These are phyloP conservation scores for Coniferiporia sulphurascens DNA, from an alignment of 1,284 basidiomycete genomes.

Conservation along the genomic window DNA sequence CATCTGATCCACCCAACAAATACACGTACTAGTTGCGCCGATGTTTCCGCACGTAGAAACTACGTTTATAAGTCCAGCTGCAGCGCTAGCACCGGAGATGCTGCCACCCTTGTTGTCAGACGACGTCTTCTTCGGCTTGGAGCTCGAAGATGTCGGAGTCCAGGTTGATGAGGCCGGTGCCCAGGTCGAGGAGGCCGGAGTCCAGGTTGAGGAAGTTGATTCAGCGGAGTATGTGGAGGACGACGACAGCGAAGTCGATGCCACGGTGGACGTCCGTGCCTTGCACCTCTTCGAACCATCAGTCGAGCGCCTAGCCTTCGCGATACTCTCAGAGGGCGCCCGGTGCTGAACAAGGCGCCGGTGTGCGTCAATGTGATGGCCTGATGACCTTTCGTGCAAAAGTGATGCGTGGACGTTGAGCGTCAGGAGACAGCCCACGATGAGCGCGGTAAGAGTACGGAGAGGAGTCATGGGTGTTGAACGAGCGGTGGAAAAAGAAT, in stretches of 20 bases:
- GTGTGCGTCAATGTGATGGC: conserved; percentile 1
- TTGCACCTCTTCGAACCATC: conserved; percentile 8
- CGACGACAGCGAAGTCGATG: background rate
- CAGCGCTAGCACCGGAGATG: conserved; percentile 3
- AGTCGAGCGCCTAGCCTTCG: background rate
- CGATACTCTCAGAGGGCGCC: background rate
- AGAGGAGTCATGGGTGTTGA: conserved; percentile 7
- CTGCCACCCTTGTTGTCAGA: background rate
- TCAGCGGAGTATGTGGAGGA: background rate
- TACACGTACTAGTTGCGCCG: conserved; percentile 42
- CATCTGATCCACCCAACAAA: no score
- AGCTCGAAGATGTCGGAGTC: background rate
- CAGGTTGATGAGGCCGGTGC: background rate
- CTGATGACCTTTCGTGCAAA: conserved; percentile 1
- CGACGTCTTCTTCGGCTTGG: background rate
- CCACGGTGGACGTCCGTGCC: background rate
- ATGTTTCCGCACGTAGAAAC: conserved; percentile 36
- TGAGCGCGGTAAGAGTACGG: conserved; percentile 7
- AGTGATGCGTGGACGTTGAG: conserved; percentile 11
- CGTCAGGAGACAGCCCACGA: conserved; percentile 4
- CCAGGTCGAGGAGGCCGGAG: background rate
- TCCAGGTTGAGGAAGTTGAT: background rate
- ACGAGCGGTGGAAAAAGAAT: conserved; percentile 1
- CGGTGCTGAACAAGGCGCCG: background rate
- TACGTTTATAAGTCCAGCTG: conserved; percentile 17